Conservation (phyloP, 2,329 filamentous ascomycete species). For the Trichoderma sp. region DNA sequence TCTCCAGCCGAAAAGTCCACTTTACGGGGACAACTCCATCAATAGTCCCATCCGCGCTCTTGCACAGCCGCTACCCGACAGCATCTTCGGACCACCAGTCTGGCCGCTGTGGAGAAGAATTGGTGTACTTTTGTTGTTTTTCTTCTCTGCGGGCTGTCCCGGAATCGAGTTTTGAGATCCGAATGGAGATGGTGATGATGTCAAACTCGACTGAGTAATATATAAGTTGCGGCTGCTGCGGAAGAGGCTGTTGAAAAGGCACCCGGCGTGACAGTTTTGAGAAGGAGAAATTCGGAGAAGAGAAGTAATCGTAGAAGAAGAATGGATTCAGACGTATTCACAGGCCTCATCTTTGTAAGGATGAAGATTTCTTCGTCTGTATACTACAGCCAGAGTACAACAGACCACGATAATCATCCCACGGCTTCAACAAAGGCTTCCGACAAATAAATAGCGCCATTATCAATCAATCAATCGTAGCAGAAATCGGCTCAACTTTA, state of each 20-base stretch:
- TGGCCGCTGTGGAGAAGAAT: background rate
- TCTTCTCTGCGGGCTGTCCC: background rate
- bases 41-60: background rate
- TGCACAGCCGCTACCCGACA: background rate
- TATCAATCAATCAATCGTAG: background rate
- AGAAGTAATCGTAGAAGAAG: background rate
- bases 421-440: background rate
- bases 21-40: slow-evolving; percentile 11
- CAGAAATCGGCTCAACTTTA: background rate
- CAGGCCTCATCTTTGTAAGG: background rate
- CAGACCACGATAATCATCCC: background rate
- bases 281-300: background rate
- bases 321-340: background rate
- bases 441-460: background rate
- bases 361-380: background rate
- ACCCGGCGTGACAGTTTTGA: background rate
- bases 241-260: background rate
- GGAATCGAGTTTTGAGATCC: background rate
- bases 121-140: background rate
- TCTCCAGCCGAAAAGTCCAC: slow-evolving; percentile 3
- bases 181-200: background rate
- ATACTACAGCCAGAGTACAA: background rate
- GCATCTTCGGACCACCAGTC: background rate
- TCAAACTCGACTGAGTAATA: background rate
- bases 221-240: background rate